Evolutionary conservation across 208 protist species (phyloP).

Genomic region (Trichomonas vaginalis): DNA sequence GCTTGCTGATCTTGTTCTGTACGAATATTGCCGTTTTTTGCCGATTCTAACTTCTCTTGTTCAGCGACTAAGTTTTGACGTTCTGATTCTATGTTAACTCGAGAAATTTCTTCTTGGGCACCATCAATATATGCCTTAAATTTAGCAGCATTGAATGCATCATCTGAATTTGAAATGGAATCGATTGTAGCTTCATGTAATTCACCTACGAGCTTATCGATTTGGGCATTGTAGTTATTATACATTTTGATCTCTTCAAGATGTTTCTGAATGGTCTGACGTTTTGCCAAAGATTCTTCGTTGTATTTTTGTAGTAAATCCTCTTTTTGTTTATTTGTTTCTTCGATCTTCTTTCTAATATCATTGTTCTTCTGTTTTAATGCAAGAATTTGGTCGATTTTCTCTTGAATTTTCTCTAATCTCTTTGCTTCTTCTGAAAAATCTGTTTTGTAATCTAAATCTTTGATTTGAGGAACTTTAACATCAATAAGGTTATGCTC

Average conservation of each 20-base stretch:
- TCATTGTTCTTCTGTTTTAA: background rate
- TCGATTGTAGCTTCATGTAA: background rate
- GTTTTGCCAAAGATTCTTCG: background rate
- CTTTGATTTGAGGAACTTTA: background rate
- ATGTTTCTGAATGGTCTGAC: background rate
- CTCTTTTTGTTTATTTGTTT: background rate
- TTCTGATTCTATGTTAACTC: background rate
- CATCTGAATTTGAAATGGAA: background rate
- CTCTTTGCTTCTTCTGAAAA: background rate
- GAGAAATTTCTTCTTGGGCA: background rate
- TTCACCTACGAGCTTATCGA: background rate
- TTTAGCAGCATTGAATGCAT: background rate
- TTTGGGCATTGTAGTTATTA: background rate
- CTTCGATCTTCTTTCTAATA: background rate
- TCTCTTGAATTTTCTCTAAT: background rate
- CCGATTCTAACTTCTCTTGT: background rate
- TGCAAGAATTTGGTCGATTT: background rate
- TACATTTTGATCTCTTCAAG: background rate
- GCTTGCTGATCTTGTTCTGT: background rate
- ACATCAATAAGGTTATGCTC: background rate
- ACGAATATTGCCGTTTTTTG: background rate
- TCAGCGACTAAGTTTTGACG: background rate
- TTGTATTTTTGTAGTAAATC: background rate
- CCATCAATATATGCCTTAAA: background rate
- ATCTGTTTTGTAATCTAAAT: background rate